Evolutionary conservation across 352 stramenopile genomes (phyloP).

Genomic region (Phytophthora rubi): DNA sequence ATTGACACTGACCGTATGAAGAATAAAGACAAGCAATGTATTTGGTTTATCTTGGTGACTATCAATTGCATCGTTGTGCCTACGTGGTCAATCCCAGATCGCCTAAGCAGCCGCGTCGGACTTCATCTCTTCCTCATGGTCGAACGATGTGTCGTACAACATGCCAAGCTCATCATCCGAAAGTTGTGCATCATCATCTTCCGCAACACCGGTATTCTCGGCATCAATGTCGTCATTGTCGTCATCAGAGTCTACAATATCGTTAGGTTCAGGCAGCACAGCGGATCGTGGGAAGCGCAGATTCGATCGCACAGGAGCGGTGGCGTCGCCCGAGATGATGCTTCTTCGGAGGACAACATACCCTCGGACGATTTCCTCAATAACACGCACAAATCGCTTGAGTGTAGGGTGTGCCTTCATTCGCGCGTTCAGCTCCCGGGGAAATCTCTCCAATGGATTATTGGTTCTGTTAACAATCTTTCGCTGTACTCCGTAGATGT

Average conservation of each 20-base stretch:
- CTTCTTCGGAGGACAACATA: neutral
- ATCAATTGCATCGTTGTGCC: too few species aligned
- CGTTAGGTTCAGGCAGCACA: neutral
- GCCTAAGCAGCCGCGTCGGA: too few species aligned
- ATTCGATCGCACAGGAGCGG: neutral
- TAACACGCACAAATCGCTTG: constrained; percentile 2
- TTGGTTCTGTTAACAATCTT: constrained; percentile 5
- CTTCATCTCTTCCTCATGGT: too few species aligned
- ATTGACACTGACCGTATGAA: too few species aligned
- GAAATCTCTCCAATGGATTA: neutral
- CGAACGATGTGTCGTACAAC: too few species aligned
- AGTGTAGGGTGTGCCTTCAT: neutral
- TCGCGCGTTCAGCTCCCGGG: neutral
- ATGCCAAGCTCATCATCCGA: too few species aligned
- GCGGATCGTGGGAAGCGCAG: neutral
- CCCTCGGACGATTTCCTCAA: neutral
- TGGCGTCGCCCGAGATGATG: neutral
- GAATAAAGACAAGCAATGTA: too few species aligned
- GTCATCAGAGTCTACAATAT: neutral
- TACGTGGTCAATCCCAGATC: too few species aligned
- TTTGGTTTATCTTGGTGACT: too few species aligned
- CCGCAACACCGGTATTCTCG: neutral
- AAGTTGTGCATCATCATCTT: neutral
- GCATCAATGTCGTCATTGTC: neutral
- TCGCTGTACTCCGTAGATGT: neutral